Evolutionary conservation across 306 rosid genomes (phyloP).

Genomic region (Begonia loranthoides): DNA sequence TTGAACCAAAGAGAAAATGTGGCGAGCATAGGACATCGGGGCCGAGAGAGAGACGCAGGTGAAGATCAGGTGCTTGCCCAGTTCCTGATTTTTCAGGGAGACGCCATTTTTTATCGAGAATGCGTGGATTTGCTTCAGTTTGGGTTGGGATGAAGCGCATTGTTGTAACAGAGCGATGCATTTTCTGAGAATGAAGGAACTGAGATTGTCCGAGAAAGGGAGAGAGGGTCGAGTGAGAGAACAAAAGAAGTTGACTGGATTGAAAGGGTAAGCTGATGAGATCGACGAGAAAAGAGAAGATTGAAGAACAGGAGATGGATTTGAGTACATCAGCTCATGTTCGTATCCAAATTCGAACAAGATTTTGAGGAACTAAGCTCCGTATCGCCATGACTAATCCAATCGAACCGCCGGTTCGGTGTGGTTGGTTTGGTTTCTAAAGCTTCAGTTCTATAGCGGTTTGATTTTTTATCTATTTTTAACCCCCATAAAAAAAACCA

Average conservation of each 20-base stretch:
- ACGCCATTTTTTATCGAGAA: slow-evolving; percentile 30
- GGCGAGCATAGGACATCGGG: slow-evolving; percentile 19
- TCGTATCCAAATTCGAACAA: not conserved
- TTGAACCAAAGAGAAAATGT: slow-evolving; percentile 15
- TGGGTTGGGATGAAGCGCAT: slow-evolving; percentile 19
- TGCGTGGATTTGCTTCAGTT: slow-evolving; percentile 28
- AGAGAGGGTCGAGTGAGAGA: not conserved
- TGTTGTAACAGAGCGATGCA: slow-evolving; percentile 25
- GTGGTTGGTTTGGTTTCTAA: too few relatives aligned
- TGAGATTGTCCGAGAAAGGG: slow-evolving; percentile 2
- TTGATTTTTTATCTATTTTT: too few relatives aligned
- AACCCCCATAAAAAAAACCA: too few relatives aligned
- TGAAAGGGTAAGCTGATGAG: not conserved
- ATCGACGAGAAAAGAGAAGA: not conserved
- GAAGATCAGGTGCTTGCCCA: slow-evolving; percentile 32
- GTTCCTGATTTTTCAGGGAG: slow-evolving; percentile 12
- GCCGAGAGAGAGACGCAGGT: slow-evolving; percentile 21
- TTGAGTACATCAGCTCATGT: slow-evolving; percentile 17
- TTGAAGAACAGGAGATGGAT: slow-evolving; percentile 2
- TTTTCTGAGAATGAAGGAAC: slow-evolving; percentile 4
- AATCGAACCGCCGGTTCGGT: too few relatives aligned
- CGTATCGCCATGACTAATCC: too few relatives aligned
- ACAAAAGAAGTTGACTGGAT: not conserved
- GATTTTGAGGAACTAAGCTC: too few relatives aligned
- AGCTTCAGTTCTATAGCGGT: too few relatives aligned